phyloP scores from a whole-genome alignment of 2,329 filamentous ascomycete species.

The Exophiala bonariae region DNA sequence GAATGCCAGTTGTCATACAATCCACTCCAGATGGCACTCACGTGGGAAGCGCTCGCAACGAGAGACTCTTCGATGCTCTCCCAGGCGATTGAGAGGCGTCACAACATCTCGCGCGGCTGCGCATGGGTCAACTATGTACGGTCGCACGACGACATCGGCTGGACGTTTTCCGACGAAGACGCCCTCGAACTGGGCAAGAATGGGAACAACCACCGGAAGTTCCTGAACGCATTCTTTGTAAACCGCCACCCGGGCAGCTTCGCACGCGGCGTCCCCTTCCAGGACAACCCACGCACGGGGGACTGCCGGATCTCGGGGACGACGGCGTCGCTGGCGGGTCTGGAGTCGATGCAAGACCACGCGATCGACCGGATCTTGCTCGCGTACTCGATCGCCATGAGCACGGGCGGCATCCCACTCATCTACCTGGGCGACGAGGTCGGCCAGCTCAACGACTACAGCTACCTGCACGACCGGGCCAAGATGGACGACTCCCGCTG shows the following conservation, averaged over 20 bases:
- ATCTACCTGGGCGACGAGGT: conserved; percentile 28
- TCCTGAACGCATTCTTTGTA: conserved; percentile 28
- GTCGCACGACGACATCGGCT: conserved; percentile 27
- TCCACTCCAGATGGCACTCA: conserved; percentile 27
- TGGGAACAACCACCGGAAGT: conserved; percentile 23
- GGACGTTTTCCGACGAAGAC: conserved; percentile 28
- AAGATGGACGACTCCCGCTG: conserved; percentile 28
- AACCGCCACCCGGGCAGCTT: conserved; percentile 26
- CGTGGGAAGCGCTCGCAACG: conserved; percentile 26
- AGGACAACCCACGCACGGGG: conserved; percentile 26
- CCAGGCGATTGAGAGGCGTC: conserved; percentile 26
- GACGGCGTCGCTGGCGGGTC: conserved; percentile 24
- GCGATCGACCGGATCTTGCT: conserved; percentile 26
- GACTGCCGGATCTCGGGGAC: conserved; percentile 27
- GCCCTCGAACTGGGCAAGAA: conserved; percentile 24
- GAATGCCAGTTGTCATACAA: conserved; percentile 28
- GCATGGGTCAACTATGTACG: conserved; percentile 29
- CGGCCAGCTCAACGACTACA: conserved; percentile 28
- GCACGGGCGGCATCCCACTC: conserved; percentile 25
- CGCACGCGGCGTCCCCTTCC: conserved; percentile 26
- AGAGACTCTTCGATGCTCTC: conserved; percentile 25
- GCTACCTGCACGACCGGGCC: conserved; percentile 24
- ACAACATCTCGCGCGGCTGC: conserved; percentile 26
- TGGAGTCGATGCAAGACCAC: conserved; percentile 24
- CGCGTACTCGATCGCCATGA: conserved; percentile 26